phyloP scores from a whole-genome alignment of 2,329 filamentous ascomycete genomes.

The Colletotrichum sp. region DNA sequence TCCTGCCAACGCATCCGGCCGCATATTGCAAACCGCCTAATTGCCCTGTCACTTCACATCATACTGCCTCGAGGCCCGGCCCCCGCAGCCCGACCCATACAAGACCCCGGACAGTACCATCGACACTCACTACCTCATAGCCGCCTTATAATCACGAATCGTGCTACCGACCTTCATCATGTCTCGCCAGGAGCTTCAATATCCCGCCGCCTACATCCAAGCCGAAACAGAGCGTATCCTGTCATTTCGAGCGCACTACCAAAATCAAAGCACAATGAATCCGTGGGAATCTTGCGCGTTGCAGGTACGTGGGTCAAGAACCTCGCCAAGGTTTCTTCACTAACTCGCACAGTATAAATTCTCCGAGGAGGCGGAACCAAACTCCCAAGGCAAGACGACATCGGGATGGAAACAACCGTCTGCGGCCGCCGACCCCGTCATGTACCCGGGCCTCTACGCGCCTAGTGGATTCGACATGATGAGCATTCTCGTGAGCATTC shows the following conservation, averaged over 20 bases:
- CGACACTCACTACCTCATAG: not conserved
- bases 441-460: conserved; percentile 61
- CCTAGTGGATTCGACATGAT: conserved; percentile 61
- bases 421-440: conserved; percentile 46
- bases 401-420: conserved; percentile 1
- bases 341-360: conserved; percentile 25
- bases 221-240: conserved; percentile 1
- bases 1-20: not conserved
- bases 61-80: not conserved
- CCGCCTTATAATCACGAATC: conserved; percentile 5
- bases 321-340: not conserved
- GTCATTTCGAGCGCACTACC: conserved; percentile 15
- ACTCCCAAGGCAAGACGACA: conserved; percentile 15
- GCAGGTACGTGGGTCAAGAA: conserved; percentile 27
- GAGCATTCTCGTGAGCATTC: conserved; percentile 52
- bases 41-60: not conserved
- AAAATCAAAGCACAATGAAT: conserved; percentile 28
- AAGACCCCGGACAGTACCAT: not conserved
- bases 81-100: not conserved
- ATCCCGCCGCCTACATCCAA: not conserved
- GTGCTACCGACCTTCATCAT: not conserved
- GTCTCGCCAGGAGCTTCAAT: conserved; percentile 1
- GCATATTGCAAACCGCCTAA: conserved; percentile 15
- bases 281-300: conserved; percentile 39
- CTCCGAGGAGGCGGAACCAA: conserved; percentile 23